A percentile compares a stretch with the other conserved stretches of the same genome.
phyloP scores from a whole-genome alignment of 768 basidiomycete genomes.

The Botryobasidium botryosum region DNA sequence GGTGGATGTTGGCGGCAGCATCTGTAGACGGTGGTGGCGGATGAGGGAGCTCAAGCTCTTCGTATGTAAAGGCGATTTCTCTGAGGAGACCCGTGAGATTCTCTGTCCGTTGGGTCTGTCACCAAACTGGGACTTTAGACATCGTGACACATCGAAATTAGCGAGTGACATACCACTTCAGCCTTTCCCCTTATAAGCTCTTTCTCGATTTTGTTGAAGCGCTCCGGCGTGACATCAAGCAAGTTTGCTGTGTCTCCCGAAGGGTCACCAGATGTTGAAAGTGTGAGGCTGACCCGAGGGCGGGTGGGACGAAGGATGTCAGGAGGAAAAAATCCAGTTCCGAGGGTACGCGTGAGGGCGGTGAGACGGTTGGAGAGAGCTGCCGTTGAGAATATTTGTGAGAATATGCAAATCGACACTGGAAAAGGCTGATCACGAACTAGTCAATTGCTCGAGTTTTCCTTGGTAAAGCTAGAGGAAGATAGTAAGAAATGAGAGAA shows the following conservation, averaged over 20 bases:
- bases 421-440: too few relatives aligned
- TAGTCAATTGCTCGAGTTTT: too few relatives aligned
- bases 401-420: too few relatives aligned
- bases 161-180: constrained; percentile 48
- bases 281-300: not conserved
- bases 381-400: constrained; percentile 61
- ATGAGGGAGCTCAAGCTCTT: constrained; percentile 59
- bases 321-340: constrained; percentile 35
- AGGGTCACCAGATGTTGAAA: constrained; percentile 21
- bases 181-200: constrained; percentile 70
- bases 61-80: constrained; percentile 69
- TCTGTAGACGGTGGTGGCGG: constrained; percentile 28
- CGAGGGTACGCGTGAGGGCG: constrained; percentile 41
- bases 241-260: constrained; percentile 26
- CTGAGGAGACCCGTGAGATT: constrained; percentile 45
- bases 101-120: constrained; percentile 46
- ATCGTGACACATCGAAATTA: not conserved
- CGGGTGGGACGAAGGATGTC: constrained; percentile 28
- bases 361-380: constrained; percentile 52
- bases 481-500: not conserved
- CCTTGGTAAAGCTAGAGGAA: constrained; percentile 1
- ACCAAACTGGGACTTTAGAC: constrained; percentile 5
- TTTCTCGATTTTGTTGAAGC: constrained; percentile 65
- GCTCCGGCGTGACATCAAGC: constrained; percentile 60
- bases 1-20: constrained; percentile 19